Evolutionary conservation across 495 filamentous ascomycete species (phyloP).

Genomic region (Neurospora sp.): DNA sequence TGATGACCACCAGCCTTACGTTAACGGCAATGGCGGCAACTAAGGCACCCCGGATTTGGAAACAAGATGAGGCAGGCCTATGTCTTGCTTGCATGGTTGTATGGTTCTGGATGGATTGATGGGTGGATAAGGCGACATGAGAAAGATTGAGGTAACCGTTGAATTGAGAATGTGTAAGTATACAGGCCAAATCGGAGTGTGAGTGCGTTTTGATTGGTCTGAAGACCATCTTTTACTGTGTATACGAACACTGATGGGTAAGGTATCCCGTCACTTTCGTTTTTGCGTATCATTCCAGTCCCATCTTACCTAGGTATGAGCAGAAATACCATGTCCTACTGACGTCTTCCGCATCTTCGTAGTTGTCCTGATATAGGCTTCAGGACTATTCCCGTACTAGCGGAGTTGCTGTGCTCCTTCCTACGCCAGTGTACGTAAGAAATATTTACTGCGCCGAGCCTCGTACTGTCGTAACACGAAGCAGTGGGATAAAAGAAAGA

Average conservation of each 20-base stretch:
- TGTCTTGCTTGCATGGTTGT: neutral
- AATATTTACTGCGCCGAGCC: neutral
- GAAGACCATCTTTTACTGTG: neutral
- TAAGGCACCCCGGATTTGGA: neutral
- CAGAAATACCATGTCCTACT: too few relatives aligned
- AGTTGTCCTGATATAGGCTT: too few relatives aligned
- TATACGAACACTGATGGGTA: neutral
- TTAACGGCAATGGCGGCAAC: neutral
- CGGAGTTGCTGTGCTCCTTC: neutral
- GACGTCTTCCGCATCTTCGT: too few relatives aligned
- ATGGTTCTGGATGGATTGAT: neutral
- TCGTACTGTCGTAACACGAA: neutral
- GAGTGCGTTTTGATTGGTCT: neutral
- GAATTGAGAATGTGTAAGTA: neutral
- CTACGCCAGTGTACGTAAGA: neutral
- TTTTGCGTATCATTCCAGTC: neutral
- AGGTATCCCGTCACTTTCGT: neutral
- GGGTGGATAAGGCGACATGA: neutral
- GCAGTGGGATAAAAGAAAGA: neutral
- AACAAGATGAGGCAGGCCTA: neutral
- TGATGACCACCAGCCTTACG: neutral
- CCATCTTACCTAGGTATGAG: too few relatives aligned
- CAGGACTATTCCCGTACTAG: too few relatives aligned
- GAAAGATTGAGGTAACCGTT: neutral
- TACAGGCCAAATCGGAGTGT: neutral